Evolutionary conservation across 106 monocot species (phyloP), one percentile per base, ranked within the genome.

Genomic region (Dioscorea zingiberensis): DNA sequence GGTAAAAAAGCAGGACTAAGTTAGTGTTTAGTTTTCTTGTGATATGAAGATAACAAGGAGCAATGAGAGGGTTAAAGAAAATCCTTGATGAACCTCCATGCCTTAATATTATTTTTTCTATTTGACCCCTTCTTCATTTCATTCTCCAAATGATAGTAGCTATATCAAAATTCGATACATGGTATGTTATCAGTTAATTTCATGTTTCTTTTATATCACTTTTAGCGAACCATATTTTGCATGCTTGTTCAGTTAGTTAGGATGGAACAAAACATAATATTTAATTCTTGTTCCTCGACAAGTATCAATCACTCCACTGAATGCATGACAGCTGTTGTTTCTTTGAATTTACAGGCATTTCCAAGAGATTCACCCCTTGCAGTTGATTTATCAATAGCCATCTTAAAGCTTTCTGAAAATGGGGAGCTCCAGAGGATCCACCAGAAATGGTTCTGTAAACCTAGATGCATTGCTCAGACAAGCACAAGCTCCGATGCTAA

Each of bases 381-480:
- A n/a, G 15, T 80, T 16, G 91, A 91, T 73, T 63, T 91, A 28
- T 91, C 91, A 25, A 83, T 66, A 38, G 83, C 91, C 13, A 86
- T 91, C 44, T 55, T 91, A 44, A 75, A 78, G 38, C 87, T 91
- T n/a, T 87, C 91, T 6, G 91, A 91, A 64, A 79, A 69, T 28
- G 83, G 91, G 4, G 76, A 79, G 46, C 87, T 91, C 27, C 86
- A 84, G 67, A 73, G 53, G 54, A 91, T 91, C 26, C 87, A 91
- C 21, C 55, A 81, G n/a, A 78, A 76, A 48, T 87, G 91, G 86
- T 73, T 86, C 47, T 78, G 80, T 61, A 64, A 44, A 24, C n/a
- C 49, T 0, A 63, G n/a, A 13, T 83, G 91, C 25, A 27, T 21
- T 24, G 2, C 54, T 23, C 60, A 55, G 21, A 24, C 28, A 10